Base-by-base conservation (phyloP, 2,329 filamentous ascomycete species). In the Sarocladium kiliense region DNA sequence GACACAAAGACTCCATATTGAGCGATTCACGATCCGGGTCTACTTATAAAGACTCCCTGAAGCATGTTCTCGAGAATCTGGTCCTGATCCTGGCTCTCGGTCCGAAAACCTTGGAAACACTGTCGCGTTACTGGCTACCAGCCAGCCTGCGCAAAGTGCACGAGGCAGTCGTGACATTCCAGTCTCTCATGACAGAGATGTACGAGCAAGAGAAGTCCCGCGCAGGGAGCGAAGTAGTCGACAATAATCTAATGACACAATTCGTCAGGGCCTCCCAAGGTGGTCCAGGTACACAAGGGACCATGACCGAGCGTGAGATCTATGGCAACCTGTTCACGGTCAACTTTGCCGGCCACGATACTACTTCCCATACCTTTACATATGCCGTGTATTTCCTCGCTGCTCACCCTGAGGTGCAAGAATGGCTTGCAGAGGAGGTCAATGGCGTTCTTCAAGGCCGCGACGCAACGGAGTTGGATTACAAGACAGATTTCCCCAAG, bases 321-420 rank as follows among this genome's bases (percentile, higher is more conserved):
- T 74, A 74, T 39, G 75, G 77, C 14, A 79, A 79, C 45, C 64
- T 78, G 47, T 77, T 77, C 53, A 65, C 74, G 1, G 71, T 78
- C 58, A 78, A 75, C 49, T 67, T 80, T 51, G 77, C 78, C 0
- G 78, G 78, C 0, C 76, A 79, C 56, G 77, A 81, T 56, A 79
- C 77, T 0, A 77, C 76, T 0, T 74, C 77, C 1, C 71, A 76
- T 26, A 72, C 72, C n/a, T 60, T 79, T 5, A 68, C 70, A 1
- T 78, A 71, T 53, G 64, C 69, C 1, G 61, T 77, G 1, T 61
- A 72, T 6, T 71, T 77, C 9, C 66, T 81, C 1, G 76, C 77
- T 2, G 66, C 70, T 0, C 58, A 76, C 39, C 75, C 72, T 0
- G 63, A 71, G 3, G 68, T 75, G 2, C 77, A 80, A 56, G 67